Conservation (phyloP, 441 rosid genomes). For the Jatropha podagrica region DNA sequence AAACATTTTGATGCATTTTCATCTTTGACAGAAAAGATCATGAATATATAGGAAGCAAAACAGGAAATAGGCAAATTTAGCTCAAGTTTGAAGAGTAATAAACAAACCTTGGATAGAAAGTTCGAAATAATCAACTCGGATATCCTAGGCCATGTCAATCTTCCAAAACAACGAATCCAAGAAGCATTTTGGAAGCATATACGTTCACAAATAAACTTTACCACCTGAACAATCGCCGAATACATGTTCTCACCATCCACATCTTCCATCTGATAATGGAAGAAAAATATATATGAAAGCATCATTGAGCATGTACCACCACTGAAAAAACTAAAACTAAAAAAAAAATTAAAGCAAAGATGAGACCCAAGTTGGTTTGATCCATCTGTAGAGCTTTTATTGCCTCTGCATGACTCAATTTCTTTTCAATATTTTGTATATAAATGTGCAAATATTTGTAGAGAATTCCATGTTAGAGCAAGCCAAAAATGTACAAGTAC, state of each 20-base stretch:
- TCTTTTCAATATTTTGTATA: neutral
- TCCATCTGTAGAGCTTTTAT: constrained; percentile 5
- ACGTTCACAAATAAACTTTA: constrained; percentile 55
- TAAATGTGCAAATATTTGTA: neutral
- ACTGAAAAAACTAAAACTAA: neutral
- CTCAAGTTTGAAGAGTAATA: neutral
- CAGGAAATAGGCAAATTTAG: neutral
- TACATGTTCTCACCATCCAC: constrained; percentile 63
- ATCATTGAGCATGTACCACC: constrained; percentile 10
- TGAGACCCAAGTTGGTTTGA: neutral
- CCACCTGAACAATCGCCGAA: constrained; percentile 54
- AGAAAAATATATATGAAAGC: constrained; percentile 21
- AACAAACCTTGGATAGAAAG: constrained; percentile 81
- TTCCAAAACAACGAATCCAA: constrained; percentile 83
- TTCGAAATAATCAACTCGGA: constrained; percentile 81
- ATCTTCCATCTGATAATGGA: constrained; percentile 45
- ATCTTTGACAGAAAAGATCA: neutral
- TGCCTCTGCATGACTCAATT: neutral
- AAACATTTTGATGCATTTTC: neutral
- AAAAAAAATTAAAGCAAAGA: constrained; percentile 9
- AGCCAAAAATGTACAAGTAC: neutral
- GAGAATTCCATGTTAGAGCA: constrained; percentile 9
- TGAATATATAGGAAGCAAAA: neutral
- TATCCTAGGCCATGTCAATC: constrained; percentile 91
- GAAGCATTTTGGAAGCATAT: constrained; percentile 75